Evolutionary conservation across 176 grass and related monocot species (phyloP).

Genomic region (Saccharum spontaneum): DNA sequence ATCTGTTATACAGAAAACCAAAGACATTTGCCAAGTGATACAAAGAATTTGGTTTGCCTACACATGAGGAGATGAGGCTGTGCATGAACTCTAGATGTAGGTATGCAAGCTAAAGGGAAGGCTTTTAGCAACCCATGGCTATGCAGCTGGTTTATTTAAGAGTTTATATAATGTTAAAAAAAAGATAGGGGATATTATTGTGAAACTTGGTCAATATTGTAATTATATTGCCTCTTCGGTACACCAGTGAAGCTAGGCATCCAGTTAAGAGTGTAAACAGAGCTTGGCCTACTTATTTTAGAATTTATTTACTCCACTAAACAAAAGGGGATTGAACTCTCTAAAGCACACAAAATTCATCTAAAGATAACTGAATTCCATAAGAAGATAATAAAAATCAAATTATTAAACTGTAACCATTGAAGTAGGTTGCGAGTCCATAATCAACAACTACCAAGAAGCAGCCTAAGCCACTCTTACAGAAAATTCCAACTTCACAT

Average conservation of each 20-base stretch:
- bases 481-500: neutral
- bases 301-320: neutral
- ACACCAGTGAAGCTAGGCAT: neutral
- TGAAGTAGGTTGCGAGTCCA: neutral
- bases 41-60: neutral
- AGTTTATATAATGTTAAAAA: neutral
- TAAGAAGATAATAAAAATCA: neutral
- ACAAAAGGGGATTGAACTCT: neutral
- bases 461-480: neutral
- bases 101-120: neutral
- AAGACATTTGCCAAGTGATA: neutral
- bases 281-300: neutral
- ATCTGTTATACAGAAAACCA: neutral
- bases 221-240: neutral
- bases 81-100: neutral
- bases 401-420: neutral
- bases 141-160: neutral
- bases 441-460: neutral
- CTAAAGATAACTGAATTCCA: neutral
- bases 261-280: neutral
- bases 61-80: neutral
- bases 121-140: neutral
- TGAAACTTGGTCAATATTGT: neutral
- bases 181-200: neutral
- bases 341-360: neutral